Percentiles rank a stretch among this genome's conserved stretches.
phyloP scores from a whole-genome alignment of 345 rosid genomes.

The Iberis pinnata region DNA sequence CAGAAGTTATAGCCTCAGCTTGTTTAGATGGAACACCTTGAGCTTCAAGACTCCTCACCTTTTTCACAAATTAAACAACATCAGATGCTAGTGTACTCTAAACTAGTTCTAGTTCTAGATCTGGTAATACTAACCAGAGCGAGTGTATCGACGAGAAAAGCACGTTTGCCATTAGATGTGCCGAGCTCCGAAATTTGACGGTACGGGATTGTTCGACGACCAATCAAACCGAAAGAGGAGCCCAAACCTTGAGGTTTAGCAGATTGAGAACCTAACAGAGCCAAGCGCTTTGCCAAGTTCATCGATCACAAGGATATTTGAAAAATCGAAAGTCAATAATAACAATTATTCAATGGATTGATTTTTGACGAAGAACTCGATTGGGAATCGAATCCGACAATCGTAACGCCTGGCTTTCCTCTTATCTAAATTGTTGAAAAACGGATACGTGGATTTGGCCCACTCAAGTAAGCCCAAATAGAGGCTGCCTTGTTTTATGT shows the following conservation, averaged over 20 bases:
- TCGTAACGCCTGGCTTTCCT: too few species aligned
- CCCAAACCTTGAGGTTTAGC: constrained; percentile 30
- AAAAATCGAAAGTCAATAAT: too few species aligned
- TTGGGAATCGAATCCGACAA: too few species aligned
- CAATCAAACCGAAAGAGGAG: not conserved
- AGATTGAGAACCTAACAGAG: constrained; percentile 36
- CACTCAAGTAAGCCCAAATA: too few species aligned
- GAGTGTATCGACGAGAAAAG: constrained; percentile 89
- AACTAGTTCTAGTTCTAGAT: constrained; percentile 5
- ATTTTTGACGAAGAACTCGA: too few species aligned
- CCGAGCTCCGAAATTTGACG: constrained; percentile 51
- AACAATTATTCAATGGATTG: not conserved
- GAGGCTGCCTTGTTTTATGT: too few species aligned
- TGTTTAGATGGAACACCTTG: constrained; percentile 88
- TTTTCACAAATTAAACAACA: too few species aligned
- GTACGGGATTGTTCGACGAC: too few species aligned
- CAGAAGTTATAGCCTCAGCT: constrained; percentile 85
- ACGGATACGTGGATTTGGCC: too few species aligned
- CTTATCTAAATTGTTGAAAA: too few species aligned
- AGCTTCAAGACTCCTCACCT: constrained; percentile 87
- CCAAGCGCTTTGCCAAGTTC: constrained; percentile 44
- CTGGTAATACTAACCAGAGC: constrained; percentile 50
- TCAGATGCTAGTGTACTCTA: too few species aligned
- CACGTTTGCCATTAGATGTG: constrained; percentile 59
- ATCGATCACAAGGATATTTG: constrained; percentile 15